Percentiles rank a stretch among this genome's conserved stretches.
Conservation (phyloP, 2,329 filamentous ascomycete genomes). For the Chaetomiaceae sp. region DNA sequence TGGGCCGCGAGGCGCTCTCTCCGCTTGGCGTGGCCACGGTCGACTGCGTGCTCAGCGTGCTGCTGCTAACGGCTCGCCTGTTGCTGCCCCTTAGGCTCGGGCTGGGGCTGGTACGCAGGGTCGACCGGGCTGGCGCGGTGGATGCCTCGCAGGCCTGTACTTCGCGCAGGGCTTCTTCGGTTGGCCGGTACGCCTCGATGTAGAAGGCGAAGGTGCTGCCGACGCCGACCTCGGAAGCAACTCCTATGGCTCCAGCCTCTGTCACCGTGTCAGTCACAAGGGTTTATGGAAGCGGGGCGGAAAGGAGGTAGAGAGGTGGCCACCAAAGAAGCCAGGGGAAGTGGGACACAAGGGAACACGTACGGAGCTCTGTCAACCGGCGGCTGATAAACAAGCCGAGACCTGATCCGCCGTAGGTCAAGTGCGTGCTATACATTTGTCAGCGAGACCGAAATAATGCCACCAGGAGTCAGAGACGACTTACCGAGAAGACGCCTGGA, state of each 20-base stretch:
- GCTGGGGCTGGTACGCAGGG: slow-evolving; percentile 1
- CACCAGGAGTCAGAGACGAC: no score
- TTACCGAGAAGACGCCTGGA: slow-evolving; percentile 64
- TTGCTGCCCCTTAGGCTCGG: slow-evolving; percentile 11
- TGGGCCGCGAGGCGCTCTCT: not conserved
- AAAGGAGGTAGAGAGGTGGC: no score
- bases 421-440: slow-evolving; percentile 49
- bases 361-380: slow-evolving; percentile 73
- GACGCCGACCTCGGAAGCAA: slow-evolving; percentile 62
- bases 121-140: slow-evolving; percentile 27
- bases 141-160: slow-evolving; percentile 35
- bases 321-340: no score
- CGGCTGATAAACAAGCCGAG: slow-evolving; percentile 71
- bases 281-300: no score
- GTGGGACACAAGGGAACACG: no score
- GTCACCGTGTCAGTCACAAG: not conserved
- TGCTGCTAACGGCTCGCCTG: slow-evolving; percentile 18
- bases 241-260: slow-evolving; percentile 50
- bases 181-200: slow-evolving; percentile 53
- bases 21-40: not conserved
- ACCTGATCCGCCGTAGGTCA: slow-evolving; percentile 40
- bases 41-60: slow-evolving; percentile 7
- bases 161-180: slow-evolving; percentile 37
- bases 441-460: no score
- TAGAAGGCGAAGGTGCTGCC: slow-evolving; percentile 75